These are phyloP conservation scores for Mycena rebaudengoi DNA, from an alignment of 768 basidiomycete genomes.

Conservation along the genomic window DNA sequence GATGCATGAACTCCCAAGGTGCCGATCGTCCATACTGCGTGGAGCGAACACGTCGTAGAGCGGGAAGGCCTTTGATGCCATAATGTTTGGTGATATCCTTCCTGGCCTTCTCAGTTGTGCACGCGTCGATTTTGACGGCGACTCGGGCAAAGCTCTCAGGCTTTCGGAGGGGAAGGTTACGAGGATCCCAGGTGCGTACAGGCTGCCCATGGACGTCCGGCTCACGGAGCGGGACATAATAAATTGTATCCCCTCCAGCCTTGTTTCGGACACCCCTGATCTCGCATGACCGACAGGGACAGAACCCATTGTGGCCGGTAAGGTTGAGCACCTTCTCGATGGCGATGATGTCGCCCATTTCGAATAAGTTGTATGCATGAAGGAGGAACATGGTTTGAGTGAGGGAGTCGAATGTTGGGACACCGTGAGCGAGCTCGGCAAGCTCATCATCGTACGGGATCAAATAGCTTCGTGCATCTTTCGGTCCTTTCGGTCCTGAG, in stretches of 20 bases:
- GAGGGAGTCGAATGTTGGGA: background rate
- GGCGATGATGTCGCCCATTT: conserved; percentile 40
- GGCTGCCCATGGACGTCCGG: conserved; percentile 7
- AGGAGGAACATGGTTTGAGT: background rate
- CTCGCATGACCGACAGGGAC: conserved; percentile 44
- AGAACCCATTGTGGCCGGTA: conserved; percentile 45
- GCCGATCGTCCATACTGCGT: too few relatives aligned
- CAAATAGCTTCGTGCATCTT: background rate
- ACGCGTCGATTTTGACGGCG: background rate
- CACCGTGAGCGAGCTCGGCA: background rate
- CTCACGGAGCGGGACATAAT: conserved; percentile 32
- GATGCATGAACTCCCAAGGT: too few relatives aligned
- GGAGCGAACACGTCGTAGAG: conserved; percentile 32
- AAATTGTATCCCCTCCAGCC: conserved; percentile 13
- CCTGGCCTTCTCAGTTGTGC: background rate
- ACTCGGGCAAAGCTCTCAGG: conserved; percentile 24
- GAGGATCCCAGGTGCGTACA: conserved; percentile 10
- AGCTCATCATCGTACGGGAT: background rate
- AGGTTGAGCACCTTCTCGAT: conserved; percentile 40
- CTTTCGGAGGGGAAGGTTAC: conserved; percentile 24
- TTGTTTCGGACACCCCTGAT: conserved; percentile 32
- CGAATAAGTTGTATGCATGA: conserved; percentile 36
- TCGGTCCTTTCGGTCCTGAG: conserved; percentile 40
- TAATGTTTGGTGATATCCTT: conserved; percentile 10
- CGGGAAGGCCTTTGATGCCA: conserved; percentile 40